A percentile compares a stretch with the other conserved stretches of the same genome.
phyloP scores from a whole-genome alignment of 2,329 filamentous ascomycete species.

The Colletotrichum limetticola region DNA sequence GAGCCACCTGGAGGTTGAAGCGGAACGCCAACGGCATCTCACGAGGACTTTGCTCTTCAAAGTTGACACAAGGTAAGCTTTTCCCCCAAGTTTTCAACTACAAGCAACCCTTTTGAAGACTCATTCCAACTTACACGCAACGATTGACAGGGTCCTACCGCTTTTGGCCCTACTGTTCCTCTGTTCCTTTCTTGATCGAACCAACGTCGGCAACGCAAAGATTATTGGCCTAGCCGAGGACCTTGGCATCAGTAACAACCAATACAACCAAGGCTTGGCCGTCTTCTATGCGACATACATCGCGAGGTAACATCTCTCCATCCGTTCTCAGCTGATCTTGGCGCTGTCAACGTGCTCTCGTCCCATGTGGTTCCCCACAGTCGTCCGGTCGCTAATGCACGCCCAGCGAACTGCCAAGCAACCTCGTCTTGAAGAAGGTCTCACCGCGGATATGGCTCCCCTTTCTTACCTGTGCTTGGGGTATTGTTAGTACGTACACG shows the following conservation, averaged over 20 bases:
- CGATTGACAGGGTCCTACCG: conserved; percentile 63
- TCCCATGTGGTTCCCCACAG: background rate
- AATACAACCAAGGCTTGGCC: conserved; percentile 73
- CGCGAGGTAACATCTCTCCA: conserved; percentile 52
- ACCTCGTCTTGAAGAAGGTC: conserved; percentile 70
- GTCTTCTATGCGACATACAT: conserved; percentile 76
- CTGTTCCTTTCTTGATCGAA: conserved; percentile 73
- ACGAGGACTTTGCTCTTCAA: conserved; percentile 42
- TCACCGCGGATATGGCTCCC: conserved; percentile 71
- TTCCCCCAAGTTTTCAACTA: no score
- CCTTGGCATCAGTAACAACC: conserved; percentile 66
- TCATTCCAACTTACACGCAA: background rate
- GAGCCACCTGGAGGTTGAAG: conserved; percentile 33
- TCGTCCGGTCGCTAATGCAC: conserved; percentile 14
- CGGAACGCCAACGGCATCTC: conserved; percentile 33
- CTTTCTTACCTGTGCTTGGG: conserved; percentile 66
- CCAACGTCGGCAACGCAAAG: conserved; percentile 79
- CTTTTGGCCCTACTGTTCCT: conserved; percentile 73
- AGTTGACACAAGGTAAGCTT: conserved; percentile 40
- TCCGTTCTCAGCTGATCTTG: background rate
- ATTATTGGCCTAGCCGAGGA: conserved; percentile 71
- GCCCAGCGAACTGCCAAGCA: conserved; percentile 69
- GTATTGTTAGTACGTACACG: conserved; percentile 53
- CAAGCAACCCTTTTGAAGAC: background rate
- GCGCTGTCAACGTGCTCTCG: background rate